Evolutionary conservation across 805 yeast genomes (phyloP), one percentile per base, ranked within the genome.

Genomic region (Wickerhamomyces mucosus): DNA sequence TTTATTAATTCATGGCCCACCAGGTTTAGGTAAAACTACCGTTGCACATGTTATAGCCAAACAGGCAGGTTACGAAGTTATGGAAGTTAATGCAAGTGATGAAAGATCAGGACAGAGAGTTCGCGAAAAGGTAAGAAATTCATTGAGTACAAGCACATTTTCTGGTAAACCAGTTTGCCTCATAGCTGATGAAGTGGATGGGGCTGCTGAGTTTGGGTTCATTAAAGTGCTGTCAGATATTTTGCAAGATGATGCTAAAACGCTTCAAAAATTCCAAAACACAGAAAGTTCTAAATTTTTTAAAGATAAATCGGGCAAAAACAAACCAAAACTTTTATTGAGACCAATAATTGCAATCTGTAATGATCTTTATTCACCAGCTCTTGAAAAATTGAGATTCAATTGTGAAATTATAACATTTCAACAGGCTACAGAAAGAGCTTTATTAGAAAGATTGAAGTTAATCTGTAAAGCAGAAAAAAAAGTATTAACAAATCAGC

Each of bases 311-410:
- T 53, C 49, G 26, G 48, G 48, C 15, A 56, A 59, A 32, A 59
- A 54, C 31, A 56, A 50, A 29, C 53, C 60, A 9, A 60, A 57
- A 21, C 55, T 76, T 5, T 53, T 92, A 26, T 62, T 67, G 44
- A 66, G 97, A 42, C 97, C 97, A 2, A 84, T 92, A 14, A 83
- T 89, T 33, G 88, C 95, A 26, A 73, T 92, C 34, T 94, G 96
- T 51, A 92, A 89, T 49, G 95, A 92, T 48, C 65, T 82, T 2
- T 86, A 82, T 52, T 70, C 83, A 0, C 71, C 76, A 3, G 72
- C 82, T 1, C 61, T 89, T 55, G 94, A 84, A 32, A 75, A 72
- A 35, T 59, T 89, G 38, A 72, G 89, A 38, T 78, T 79, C 1
- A 58, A 67, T 37, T 74, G 89, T 40, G 96, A 89, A 45, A 63